Evolutionary conservation across 176 grass and related monocot species (phyloP).

Genomic region (Microstegium vimineum): DNA sequence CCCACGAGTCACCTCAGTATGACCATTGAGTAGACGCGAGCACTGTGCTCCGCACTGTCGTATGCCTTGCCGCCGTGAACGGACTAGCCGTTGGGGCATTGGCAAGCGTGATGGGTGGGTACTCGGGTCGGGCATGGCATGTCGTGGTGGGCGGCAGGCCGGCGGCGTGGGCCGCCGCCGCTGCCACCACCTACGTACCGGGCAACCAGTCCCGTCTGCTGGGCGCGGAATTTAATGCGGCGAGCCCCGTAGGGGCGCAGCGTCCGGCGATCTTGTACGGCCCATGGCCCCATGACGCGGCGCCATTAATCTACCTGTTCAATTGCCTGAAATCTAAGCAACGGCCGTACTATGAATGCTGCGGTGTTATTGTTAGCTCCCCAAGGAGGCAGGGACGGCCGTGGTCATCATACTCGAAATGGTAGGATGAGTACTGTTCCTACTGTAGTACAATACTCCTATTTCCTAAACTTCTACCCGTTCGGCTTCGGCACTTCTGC

Average conservation of each 20-base stretch:
- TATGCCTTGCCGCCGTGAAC: neutral
- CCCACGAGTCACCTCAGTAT: too few species aligned
- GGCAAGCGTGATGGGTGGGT: neutral
- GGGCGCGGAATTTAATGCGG: slow-evolving; percentile 17
- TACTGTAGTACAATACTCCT: too few species aligned
- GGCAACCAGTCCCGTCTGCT: neutral
- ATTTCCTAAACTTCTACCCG: too few species aligned
- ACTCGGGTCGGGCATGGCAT: neutral
- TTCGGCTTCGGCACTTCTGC: too few species aligned
- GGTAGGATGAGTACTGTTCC: too few species aligned
- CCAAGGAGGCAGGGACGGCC: neutral
- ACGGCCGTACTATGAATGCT: neutral
- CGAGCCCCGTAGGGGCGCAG: neutral
- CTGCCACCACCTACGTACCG: neutral
- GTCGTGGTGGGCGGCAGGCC: neutral
- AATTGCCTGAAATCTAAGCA: slow-evolving; percentile 5
- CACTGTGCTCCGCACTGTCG: neutral
- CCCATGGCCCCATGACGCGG: neutral
- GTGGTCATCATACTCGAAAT: neutral
- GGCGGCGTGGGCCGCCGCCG: neutral
- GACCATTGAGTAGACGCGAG: neutral
- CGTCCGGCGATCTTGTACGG: neutral
- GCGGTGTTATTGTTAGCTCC: neutral
- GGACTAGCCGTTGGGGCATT: slow-evolving; percentile 35
- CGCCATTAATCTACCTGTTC: neutral